phyloP scores from a whole-genome alignment of 148 eudicot species.

The Amaranthus hypochondriacus region DNA sequence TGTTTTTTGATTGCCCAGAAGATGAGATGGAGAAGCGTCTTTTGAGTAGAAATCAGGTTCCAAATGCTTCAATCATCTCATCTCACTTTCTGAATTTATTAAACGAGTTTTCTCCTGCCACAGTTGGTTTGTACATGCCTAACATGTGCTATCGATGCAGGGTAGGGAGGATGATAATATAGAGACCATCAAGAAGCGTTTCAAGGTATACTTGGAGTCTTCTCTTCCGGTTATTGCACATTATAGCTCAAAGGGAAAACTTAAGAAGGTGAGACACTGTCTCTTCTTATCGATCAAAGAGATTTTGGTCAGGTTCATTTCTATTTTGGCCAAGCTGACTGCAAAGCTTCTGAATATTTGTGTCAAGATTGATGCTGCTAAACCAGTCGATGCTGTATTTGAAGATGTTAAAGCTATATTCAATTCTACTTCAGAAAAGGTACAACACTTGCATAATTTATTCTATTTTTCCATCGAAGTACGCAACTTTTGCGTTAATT shows the following conservation, averaged over 20 bases:
- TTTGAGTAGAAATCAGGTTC: conserved; percentile 68
- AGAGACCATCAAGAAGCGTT: conserved; percentile 40
- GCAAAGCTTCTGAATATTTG: conserved; percentile 12
- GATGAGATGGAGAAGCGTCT: conserved; percentile 87
- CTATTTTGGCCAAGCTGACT: background rate
- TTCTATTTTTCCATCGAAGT: background rate
- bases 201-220: conserved; percentile 37
- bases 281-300: background rate
- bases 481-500: background rate
- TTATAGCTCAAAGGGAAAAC: conserved; percentile 32
- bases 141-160: conserved; percentile 16
- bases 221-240: conserved; percentile 35
- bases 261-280: conserved; percentile 30
- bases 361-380: conserved; percentile 63
- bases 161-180: conserved; percentile 44
- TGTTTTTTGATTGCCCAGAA: conserved; percentile 74
- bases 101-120: background rate
- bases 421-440: conserved; percentile 41
- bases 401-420: conserved; percentile 61
- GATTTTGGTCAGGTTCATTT: background rate
- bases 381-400: conserved; percentile 64
- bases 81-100: background rate
- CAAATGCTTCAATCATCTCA: background rate
- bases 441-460: conserved; percentile 22
- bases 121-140: background rate